Conservation (phyloP, 225 moss, liverwort and hornwort species). For the Anthoceros angustus region DNA sequence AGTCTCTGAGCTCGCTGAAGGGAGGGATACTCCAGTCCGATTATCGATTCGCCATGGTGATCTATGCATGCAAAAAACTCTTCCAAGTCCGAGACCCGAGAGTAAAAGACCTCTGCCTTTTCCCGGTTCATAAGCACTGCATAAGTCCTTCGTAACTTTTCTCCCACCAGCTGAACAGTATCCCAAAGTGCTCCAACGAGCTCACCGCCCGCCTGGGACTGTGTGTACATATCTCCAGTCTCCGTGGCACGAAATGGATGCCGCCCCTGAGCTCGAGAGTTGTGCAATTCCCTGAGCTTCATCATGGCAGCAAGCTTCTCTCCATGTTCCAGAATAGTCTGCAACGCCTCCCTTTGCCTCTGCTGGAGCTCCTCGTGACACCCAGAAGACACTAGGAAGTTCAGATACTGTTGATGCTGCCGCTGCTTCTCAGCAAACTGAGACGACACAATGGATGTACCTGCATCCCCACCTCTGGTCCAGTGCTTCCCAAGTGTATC, state of each 20-base stretch:
- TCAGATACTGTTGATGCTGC: conserved; percentile 83
- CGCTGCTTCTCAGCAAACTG: conserved; percentile 92
- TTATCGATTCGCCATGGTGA: conserved; percentile 65
- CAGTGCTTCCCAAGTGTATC: conserved; percentile 98
- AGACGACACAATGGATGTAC: conserved; percentile 71
- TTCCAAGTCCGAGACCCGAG: conserved; percentile 76
- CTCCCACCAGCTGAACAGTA: conserved; percentile 83
- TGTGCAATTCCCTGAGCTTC: conserved; percentile 66
- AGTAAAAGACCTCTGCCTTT: conserved; percentile 94
- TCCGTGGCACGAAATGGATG: conserved; percentile 13
- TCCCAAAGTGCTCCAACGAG: conserved; percentile 83
- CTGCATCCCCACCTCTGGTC: conserved; percentile 77
- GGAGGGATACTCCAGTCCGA: conserved; percentile 55
- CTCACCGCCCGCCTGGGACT: conserved; percentile 30
- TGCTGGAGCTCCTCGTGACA: conserved; percentile 84
- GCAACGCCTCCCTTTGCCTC: conserved; percentile 66
- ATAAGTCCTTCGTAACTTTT: conserved; percentile 84
- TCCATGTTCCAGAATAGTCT: conserved; percentile 90
- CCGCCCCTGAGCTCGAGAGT: conserved; percentile 45
- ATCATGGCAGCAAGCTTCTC: conserved; percentile 89
- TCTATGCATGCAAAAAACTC: conserved; percentile 83
- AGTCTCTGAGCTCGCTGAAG: conserved; percentile 67
- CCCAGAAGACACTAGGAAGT: conserved; percentile 67
- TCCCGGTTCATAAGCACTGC: conserved; percentile 93
- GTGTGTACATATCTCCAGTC: conserved; percentile 17